Evolutionary conservation across 306 rosid genomes (phyloP).

Genomic region (Fagus crenata): DNA sequence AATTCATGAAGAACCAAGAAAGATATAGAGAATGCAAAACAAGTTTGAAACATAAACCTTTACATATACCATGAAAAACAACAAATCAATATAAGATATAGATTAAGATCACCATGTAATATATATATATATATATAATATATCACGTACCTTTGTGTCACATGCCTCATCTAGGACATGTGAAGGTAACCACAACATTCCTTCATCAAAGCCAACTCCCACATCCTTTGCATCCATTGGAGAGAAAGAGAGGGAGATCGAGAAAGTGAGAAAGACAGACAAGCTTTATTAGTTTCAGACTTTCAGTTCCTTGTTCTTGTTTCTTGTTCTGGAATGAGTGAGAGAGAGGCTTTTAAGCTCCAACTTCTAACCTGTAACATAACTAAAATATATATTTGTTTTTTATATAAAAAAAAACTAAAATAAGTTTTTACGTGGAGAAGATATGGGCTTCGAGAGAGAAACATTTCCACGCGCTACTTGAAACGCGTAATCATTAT

Average conservation of each 20-base stretch:
- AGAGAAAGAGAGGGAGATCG: slow-evolving; percentile 11
- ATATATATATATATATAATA: background rate
- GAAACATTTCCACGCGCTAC: no score
- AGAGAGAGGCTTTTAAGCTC: slow-evolving; percentile 46
- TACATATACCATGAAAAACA: background rate
- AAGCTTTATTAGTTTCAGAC: no score
- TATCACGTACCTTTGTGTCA: slow-evolving; percentile 38
- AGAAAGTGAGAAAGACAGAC: slow-evolving; percentile 9
- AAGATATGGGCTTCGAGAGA: background rate
- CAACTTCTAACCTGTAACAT: slow-evolving; percentile 59
- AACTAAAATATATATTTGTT: slow-evolving; percentile 43
- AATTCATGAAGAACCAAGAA: no score
- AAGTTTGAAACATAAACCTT: no score
- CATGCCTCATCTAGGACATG: slow-evolving; percentile 51
- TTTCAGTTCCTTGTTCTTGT: background rate
- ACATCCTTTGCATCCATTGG: slow-evolving; percentile 48
- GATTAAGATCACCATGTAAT: background rate
- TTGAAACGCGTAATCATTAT: no score
- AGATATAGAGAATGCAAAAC: no score
- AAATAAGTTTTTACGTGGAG: slow-evolving; percentile 32
- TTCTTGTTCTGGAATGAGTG: slow-evolving; percentile 29
- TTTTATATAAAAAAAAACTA: slow-evolving; percentile 34
- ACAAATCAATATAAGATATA: no score
- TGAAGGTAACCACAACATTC: slow-evolving; percentile 60
- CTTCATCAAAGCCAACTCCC: slow-evolving; percentile 57